Conservation (phyloP, 805 yeast genomes). For the Millerozyma acaciae region DNA sequence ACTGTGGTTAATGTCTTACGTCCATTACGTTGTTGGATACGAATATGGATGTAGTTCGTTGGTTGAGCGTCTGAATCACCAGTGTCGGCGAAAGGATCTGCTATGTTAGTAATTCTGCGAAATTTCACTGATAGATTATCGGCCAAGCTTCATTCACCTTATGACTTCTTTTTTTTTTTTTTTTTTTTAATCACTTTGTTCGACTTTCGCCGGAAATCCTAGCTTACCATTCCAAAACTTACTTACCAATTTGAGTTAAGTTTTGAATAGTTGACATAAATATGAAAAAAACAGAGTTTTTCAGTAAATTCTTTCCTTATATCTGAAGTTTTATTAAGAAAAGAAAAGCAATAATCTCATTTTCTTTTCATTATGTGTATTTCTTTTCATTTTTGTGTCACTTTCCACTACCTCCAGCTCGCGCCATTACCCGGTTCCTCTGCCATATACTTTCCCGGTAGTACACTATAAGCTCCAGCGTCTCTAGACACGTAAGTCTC, state of each 20-base stretch:
- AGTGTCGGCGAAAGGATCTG: conserved; percentile 98
- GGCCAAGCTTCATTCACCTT: neutral
- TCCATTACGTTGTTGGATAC: conserved; percentile 99
- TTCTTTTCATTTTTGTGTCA: too few species aligned
- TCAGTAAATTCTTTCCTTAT: conserved; percentile 3
- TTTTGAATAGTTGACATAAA: conserved; percentile 88
- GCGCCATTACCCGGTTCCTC: neutral
- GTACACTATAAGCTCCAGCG: too few species aligned
- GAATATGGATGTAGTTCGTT: conserved; percentile 92
- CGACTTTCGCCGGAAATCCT: neutral
- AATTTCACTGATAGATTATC: neutral
- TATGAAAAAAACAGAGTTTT: conserved; percentile 11
- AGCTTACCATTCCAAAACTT: neutral
- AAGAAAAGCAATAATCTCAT: too few species aligned
- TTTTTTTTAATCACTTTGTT: neutral
- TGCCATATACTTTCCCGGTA: neutral
- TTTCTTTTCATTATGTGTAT: too few species aligned
- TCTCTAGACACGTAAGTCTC: too few species aligned
- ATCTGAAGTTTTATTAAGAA: too few species aligned
- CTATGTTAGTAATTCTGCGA: conserved; percentile 7
- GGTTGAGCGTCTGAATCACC: conserved; percentile 98
- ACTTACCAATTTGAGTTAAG: conserved; percentile 69
- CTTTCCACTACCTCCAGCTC: neutral
- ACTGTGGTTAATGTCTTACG: conserved; percentile 98
- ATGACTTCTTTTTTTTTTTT: neutral